Conservation (phyloP, 768 basidiomycete genomes). For the Suillus plorans region DNA sequence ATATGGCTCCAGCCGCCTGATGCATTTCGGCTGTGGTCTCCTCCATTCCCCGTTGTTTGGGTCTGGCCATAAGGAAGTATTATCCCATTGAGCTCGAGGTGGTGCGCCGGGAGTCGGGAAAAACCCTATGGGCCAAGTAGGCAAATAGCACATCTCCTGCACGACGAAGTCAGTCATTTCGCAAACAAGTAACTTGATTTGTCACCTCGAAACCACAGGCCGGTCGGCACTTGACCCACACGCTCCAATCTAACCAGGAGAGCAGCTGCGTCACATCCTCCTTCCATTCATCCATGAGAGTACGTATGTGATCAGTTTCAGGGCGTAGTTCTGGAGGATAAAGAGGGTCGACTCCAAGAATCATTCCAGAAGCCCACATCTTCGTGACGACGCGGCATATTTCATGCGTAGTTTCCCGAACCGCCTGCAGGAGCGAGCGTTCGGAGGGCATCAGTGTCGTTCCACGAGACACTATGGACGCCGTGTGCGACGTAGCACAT, state of each 20-base stretch:
- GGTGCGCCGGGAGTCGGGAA: background rate
- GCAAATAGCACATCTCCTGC: conserved; percentile 28
- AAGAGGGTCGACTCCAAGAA: conserved; percentile 6
- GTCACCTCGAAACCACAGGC: conserved; percentile 13
- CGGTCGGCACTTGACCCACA: conserved; percentile 21
- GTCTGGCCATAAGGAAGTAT: background rate
- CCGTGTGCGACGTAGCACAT: conserved; percentile 11
- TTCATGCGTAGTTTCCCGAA: conserved; percentile 15
- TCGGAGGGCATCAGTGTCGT: conserved; percentile 11
- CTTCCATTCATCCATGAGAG: conserved; percentile 12
- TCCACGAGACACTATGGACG: conserved; percentile 1
- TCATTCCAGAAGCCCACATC: conserved; percentile 19
- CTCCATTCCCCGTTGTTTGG: conserved; percentile 18
- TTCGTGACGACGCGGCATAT: conserved; percentile 18
- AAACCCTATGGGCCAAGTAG: conserved; percentile 22
- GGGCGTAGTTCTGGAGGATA: background rate
- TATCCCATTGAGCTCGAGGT: background rate
- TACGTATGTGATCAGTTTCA: background rate
- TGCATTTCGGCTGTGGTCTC: conserved; percentile 24
- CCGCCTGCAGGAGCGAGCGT: conserved; percentile 12
- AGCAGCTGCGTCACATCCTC: conserved; percentile 14
- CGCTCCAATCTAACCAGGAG: conserved; percentile 22
- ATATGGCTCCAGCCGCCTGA: conserved; percentile 16
- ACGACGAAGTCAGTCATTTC: background rate
- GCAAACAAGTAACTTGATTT: background rate